Evolutionary conservation across 2,329 filamentous ascomycete genomes (phyloP).

Genomic region (Cryphonectria radicalis): DNA sequence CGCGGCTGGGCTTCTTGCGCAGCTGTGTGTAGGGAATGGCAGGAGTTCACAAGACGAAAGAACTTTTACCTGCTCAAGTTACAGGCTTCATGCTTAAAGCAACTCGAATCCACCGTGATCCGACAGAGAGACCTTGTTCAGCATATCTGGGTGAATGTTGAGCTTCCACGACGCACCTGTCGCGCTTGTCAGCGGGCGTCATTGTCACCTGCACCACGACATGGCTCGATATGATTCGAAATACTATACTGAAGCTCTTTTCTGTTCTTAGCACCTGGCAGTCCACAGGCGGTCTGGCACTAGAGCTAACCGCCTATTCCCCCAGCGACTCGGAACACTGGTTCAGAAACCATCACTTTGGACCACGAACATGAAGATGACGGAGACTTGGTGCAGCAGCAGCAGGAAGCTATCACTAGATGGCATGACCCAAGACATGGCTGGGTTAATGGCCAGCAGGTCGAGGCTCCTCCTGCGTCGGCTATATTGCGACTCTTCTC

Average conservation of each 20-base stretch:
- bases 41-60: not conserved
- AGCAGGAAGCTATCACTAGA: not conserved
- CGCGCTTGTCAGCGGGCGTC: not conserved
- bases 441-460: not conserved
- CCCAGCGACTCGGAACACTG: not conserved
- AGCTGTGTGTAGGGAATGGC: not conserved
- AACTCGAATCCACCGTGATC: not conserved
- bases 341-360: not conserved
- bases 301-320: not conserved
- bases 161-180: not conserved
- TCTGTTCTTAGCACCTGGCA: not conserved
- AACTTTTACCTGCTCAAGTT: not conserved
- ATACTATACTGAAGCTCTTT: not conserved
- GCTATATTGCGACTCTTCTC: not conserved
- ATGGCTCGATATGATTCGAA: not conserved
- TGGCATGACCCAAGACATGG: not conserved
- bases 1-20: not conserved
- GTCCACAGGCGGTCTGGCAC: not conserved
- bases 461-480: not conserved
- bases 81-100: not conserved
- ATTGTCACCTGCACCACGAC: not conserved
- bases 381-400: not conserved
- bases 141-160: not conserved
- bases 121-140: not conserved
- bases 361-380: not conserved